Base-by-base conservation (phyloP, 495 filamentous ascomycete species). In the Xylaria scruposa region DNA sequence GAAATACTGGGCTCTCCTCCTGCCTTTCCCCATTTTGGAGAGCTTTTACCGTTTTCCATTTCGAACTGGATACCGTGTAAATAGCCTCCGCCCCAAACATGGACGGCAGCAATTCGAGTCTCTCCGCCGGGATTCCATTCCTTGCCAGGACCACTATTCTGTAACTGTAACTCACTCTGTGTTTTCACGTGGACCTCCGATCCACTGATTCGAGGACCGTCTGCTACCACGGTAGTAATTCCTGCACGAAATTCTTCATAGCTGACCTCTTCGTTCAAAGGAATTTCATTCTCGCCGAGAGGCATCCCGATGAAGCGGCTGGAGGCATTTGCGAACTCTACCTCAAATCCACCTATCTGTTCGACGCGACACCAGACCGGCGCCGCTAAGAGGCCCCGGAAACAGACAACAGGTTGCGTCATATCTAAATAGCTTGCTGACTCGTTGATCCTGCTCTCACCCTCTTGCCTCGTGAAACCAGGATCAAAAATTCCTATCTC, bases 11-110 rank as follows among this genome's bases (percentile, higher is more conserved):
- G 60, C 38, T 62, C 36, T 38, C 60, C 60, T 62, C 60, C 60
- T 17, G 60, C 60, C 60, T 62, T 62, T 10, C 60, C 60, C 59
- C 59, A 62, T 62, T 62, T 62, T 26, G 60, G 60, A 1, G 60
- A 62, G 1, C 60, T 44, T 21, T 1, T 26, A 6, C 38, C 60
- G 26, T 62, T 62, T 62, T 62, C 60, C 60, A 62, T 62, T 62
- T 62, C 60, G n/a, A 62, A 62, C 26, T 62, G 60, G 4, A 62
- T 29, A 44, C 60, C 60, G 21, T 62, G 60, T 42, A 44, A 44
- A 62, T 62, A 62, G 12, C 10, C 38, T 2, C 38, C 38, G 4
- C 60, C 60, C 60, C 60, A 62, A 7, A 62, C 24, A 26, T 62
- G 38, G 5, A 62, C 38, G 10, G 60, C 38, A 15, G n/a, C 15